phyloP scores from a whole-genome alignment of 2,329 filamentous ascomycete genomes.

The Exophiala sp. region DNA sequence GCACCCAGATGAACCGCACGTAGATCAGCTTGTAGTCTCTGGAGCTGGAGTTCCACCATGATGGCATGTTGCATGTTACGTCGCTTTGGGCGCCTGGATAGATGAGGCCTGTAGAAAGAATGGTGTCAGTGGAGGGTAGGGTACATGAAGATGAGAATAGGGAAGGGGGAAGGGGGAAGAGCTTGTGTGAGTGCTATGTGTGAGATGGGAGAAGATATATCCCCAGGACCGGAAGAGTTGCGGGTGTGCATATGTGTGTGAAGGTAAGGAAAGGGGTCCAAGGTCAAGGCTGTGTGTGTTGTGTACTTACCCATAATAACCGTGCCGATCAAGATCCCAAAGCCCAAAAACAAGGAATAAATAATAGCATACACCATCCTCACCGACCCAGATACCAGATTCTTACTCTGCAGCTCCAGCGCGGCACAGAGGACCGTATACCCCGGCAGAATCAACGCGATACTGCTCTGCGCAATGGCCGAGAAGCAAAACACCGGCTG shows the following conservation, averaged over 20 bases:
- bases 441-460: slow-evolving; percentile 67
- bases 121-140: background rate
- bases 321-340: slow-evolving; percentile 63
- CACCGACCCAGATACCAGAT: slow-evolving; percentile 64
- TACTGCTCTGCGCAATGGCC: slow-evolving; percentile 64
- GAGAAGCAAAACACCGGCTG: slow-evolving; percentile 61
- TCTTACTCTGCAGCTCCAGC: slow-evolving; percentile 63
- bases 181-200: too few species aligned
- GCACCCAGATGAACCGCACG: slow-evolving; percentile 64
- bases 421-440: slow-evolving; percentile 57
- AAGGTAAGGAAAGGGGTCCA: too few species aligned
- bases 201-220: too few species aligned
- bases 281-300: too few species aligned
- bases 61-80: slow-evolving; percentile 19
- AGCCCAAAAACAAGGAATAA: slow-evolving; percentile 66
- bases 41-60: slow-evolving; percentile 38
- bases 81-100: slow-evolving; percentile 19
- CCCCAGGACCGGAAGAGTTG: too few species aligned
- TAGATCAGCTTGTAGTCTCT: slow-evolving; percentile 36
- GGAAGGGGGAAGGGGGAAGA: slow-evolving; percentile 30
- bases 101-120: slow-evolving; percentile 37
- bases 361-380: slow-evolving; percentile 70
- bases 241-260: too few species aligned
- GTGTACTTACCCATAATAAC: slow-evolving; percentile 54
- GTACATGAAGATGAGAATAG: background rate